Conservation (phyloP, 371 early-diverging fungal species). For the Circinella umbellata region DNA sequence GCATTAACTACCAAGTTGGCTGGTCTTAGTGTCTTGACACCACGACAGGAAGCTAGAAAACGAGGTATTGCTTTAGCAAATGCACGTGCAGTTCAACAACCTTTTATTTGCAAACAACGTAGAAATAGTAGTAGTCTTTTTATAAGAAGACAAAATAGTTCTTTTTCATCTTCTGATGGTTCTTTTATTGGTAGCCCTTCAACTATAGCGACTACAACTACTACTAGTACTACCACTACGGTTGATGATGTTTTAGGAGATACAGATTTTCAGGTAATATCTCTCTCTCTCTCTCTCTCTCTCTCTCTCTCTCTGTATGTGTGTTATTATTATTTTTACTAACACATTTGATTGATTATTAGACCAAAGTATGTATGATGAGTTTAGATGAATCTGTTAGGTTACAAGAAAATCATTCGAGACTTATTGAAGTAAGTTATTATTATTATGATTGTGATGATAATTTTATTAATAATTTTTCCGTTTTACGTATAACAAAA, state of each 20-base stretch:
- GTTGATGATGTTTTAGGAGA: neutral
- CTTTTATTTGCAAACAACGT: neutral
- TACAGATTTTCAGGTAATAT: neutral
- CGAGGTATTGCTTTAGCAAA: slow-evolving; percentile 13
- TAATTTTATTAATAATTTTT: neutral
- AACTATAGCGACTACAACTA: neutral
- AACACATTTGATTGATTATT: neutral
- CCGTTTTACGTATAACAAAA: neutral
- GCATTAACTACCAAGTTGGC: slow-evolving; percentile 2
- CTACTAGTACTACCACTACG: neutral
- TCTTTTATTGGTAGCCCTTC: neutral
- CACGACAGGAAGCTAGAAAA: slow-evolving; percentile 11
- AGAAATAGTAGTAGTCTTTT: neutral
- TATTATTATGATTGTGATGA: neutral
- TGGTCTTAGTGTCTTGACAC: slow-evolving; percentile 2
- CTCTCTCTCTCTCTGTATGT: slow-evolving; percentile 3
- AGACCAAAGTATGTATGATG: slow-evolving; percentile 18
- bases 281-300: neutral
- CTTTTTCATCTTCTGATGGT: neutral
- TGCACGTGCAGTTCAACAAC: slow-evolving; percentile 1
- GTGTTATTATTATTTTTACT: slow-evolving; percentile 7
- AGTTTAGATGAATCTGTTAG: slow-evolving; percentile 13
- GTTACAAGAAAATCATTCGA: neutral
- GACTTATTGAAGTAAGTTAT: neutral
- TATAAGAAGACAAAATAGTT: neutral